Percentiles rank a stretch among this genome's conserved stretches.
phyloP scores from a whole-genome alignment of 805 yeast species.

The Pichia thaimueangensis region DNA sequence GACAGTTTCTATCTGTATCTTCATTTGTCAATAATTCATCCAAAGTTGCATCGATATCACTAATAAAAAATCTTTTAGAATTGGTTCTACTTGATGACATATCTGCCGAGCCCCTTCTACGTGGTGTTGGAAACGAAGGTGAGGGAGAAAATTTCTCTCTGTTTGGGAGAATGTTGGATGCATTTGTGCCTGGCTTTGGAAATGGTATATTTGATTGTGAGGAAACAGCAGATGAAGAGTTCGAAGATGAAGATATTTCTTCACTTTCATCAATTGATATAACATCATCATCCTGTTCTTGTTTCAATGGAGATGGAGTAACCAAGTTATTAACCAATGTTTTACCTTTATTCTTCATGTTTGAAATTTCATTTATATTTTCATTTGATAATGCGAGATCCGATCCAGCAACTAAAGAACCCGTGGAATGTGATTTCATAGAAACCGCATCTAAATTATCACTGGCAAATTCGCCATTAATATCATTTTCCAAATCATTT shows the following conservation, averaged over 20 bases:
- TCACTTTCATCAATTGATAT: background rate
- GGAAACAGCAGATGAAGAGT: background rate
- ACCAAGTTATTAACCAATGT: no score
- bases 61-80: constrained; percentile 56
- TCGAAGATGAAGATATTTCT: background rate
- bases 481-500: background rate
- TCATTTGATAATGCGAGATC: constrained; percentile 4
- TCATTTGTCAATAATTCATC: constrained; percentile 63
- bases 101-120: constrained; percentile 52
- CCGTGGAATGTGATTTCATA: constrained; percentile 14
- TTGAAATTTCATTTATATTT: background rate
- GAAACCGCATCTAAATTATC: constrained; percentile 1
- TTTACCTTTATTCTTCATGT: background rate
- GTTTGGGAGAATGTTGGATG: background rate
- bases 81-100: constrained; percentile 31
- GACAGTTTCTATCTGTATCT: constrained; percentile 80
- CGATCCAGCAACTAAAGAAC: constrained; percentile 8
- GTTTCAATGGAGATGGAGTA: background rate
- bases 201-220: background rate
- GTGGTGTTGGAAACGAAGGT: constrained; percentile 15
- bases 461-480: background rate
- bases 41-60: constrained; percentile 69
- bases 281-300: background rate
- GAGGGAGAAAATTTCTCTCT: constrained; percentile 5
- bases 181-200: background rate